phyloP scores from a whole-genome alignment of 306 rosid genomes.

The Quercus robur region DNA sequence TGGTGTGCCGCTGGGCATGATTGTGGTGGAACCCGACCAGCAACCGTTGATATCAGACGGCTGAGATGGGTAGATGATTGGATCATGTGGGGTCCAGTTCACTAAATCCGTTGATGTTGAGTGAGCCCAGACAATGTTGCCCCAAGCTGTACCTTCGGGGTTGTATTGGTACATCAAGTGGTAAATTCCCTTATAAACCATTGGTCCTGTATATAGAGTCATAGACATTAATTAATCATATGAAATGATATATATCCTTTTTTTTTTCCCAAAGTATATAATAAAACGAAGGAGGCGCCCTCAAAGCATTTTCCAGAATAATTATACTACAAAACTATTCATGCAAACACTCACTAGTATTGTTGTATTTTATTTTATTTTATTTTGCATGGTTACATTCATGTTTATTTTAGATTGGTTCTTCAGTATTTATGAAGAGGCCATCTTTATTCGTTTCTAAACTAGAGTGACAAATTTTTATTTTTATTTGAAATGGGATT shows the following conservation, averaged over 20 bases:
- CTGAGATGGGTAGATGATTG: conserved; percentile 64
- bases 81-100: conserved; percentile 67
- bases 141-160: conserved; percentile 78
- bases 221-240: not conserved
- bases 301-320: no score
- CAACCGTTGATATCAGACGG: conserved; percentile 69
- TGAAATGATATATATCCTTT: not conserved
- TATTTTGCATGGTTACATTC: no score
- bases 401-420: no score
- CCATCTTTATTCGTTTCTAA: no score
- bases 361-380: no score
- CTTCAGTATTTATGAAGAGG: no score
- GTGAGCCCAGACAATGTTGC: conserved; percentile 86
- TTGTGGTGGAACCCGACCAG: conserved; percentile 87
- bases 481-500: no score
- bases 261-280: no score
- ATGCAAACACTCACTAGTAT: no score
- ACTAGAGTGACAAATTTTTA: no score
- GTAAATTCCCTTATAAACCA: conserved; percentile 63
- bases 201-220: conserved; percentile 42
- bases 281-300: no score
- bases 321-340: no score
- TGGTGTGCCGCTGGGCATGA: conserved; percentile 54
- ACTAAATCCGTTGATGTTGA: conserved; percentile 74
- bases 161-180: conserved; percentile 83